Evolutionary conservation across 441 rosid species (phyloP), one percentile per base, ranked within the genome.

Genomic region (Euphorbia celastroides): DNA sequence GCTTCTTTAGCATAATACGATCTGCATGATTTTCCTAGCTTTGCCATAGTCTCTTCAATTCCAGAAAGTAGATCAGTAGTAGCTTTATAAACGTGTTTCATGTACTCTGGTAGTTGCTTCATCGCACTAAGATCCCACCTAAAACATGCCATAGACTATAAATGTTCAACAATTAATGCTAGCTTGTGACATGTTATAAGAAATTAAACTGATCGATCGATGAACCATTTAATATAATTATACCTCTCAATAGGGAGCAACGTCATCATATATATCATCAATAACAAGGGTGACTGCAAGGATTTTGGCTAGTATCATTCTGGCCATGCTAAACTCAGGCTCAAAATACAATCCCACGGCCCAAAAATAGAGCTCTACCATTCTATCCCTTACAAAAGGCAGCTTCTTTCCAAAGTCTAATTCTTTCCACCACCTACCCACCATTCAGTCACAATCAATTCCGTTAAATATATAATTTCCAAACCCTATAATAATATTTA

Each of bases 81-180:
- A 5, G 69, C 57, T 4, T 20, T 13, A 11, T 71, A 81, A 17
- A 7, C 2, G 13, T 55, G 4, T 58, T 78, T 64, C 83, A 81
- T 78, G 62, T 70, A 78, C 19, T 72, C 69, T 0, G 84, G 88
- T 0, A 81, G 70, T 20, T 57, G 31, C 30, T 76, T 61, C 3
- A 22, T 22, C 3, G 44, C 74, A 2, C 16, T 23, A 5, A 60
- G 19, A 4, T 81, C 81, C 84, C 85, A 83, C 68, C 82, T 83
- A 67, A 46, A 64, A 20, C 34, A 7, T 31, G 44, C 12, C 44
- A 38, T 34, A 34, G 38, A 9, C 9, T 34, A 34, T n/a, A n/a
- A n/a, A n/a, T n/a, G n/a, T n/a, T n/a, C n/a, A n/a, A n/a, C n/a
- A n/a, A n/a, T n/a, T n/a, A n/a, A n/a, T n/a, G n/a, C n/a, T n/a